A percentile compares a stretch with the other conserved stretches of the same genome.
Conservation (phyloP, 148 eudicot species). For the Oxyria digyna region DNA sequence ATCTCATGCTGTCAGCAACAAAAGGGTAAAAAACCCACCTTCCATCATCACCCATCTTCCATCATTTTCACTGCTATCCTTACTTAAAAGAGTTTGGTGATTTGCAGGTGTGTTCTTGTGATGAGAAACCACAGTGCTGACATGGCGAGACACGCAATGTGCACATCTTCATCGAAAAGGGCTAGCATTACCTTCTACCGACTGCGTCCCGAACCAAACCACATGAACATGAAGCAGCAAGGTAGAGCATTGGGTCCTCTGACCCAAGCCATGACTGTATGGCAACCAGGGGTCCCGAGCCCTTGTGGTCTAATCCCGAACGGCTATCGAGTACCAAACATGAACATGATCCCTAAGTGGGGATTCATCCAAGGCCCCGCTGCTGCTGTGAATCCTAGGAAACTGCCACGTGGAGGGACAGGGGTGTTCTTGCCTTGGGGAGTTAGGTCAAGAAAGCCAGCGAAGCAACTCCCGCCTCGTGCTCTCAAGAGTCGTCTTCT, state of each 20-base stretch:
- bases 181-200: conserved; percentile 70
- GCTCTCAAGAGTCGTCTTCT: conserved; percentile 61
- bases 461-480: conserved; percentile 85
- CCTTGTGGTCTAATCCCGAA: conserved; percentile 29
- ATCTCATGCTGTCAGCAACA: conserved; percentile 63
- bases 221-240: conserved; percentile 11
- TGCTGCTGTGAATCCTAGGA: conserved; percentile 32
- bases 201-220: conserved; percentile 42
- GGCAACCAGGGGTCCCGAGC: conserved; percentile 61
- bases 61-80: not conserved
- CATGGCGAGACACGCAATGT: conserved; percentile 77
- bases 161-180: conserved; percentile 64
- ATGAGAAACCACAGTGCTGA: conserved; percentile 97
- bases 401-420: conserved; percentile 54
- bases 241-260: conserved; percentile 19
- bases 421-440: conserved; percentile 94
- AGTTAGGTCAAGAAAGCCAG: conserved; percentile 46
- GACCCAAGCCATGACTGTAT: conserved; percentile 44
- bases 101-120: conserved; percentile 64
- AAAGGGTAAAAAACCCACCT: conserved; percentile 81
- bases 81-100: not conserved
- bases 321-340: conserved; percentile 13
- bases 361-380: conserved; percentile 53
- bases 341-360: conserved; percentile 42
- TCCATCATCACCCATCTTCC: not conserved